These are phyloP conservation scores for Cladosporium sp. DNA, from an alignment of 2,329 filamentous ascomycete genomes.

Conservation along the genomic window DNA sequence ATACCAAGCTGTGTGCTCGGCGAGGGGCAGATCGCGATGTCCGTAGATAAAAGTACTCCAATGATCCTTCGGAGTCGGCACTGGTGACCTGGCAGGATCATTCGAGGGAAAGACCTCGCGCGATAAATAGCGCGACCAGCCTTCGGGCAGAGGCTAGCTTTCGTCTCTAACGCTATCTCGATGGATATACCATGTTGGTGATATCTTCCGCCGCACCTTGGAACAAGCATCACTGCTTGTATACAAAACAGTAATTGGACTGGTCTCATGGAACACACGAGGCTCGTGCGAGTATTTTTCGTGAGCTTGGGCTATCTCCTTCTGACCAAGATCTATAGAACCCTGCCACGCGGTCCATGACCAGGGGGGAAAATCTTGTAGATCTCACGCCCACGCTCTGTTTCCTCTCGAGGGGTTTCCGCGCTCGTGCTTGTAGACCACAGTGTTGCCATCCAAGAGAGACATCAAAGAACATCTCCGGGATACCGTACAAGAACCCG, in stretches of 20 bases:
- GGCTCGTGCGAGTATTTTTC: not conserved
- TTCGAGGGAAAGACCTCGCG: no score
- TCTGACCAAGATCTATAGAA: not conserved
- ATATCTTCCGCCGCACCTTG: not conserved
- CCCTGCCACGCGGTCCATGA: not conserved
- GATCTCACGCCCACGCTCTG: no score
- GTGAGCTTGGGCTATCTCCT: not conserved
- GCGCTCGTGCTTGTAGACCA: not conserved
- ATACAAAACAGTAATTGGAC: not conserved
- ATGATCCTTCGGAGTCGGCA: no score
- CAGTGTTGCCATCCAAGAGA: not conserved
- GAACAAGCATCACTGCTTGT: not conserved
- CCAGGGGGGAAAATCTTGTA: not conserved
- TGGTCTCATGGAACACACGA: not conserved
- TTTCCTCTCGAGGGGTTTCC: no score
- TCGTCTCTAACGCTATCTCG: not conserved
- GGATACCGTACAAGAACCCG: slow-evolving; percentile 1
- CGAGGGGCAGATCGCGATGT: no score
- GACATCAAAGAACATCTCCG: not conserved
- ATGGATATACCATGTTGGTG: not conserved
- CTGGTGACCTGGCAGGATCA: no score
- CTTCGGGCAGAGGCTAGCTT: not conserved
- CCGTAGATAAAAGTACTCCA: no score
- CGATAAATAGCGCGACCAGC: no score
- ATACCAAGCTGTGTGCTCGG: no score